Percentiles rank a stretch among this genome's conserved stretches.
Conservation (phyloP, 257 asterid species). For the Solanum lycopersicoides region DNA sequence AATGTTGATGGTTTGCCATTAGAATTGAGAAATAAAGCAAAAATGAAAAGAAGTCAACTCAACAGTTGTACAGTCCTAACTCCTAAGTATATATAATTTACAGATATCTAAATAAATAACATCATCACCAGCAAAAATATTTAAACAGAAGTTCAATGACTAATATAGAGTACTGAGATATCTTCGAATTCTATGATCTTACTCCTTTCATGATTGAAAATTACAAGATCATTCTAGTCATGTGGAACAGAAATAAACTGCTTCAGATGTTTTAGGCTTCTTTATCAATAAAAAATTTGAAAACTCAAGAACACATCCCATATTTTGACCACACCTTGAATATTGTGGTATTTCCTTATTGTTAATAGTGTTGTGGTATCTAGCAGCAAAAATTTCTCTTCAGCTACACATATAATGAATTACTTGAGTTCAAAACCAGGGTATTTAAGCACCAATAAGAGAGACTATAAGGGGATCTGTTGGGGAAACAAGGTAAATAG, state of each 20-base stretch:
- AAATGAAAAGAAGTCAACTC: neutral
- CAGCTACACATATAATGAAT: neutral
- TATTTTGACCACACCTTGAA: neutral
- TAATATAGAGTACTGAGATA: neutral
- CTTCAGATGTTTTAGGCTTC: neutral
- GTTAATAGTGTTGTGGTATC: neutral
- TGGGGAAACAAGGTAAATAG: neutral
- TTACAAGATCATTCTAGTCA: neutral
- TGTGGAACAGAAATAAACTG: neutral
- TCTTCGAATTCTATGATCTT: neutral
- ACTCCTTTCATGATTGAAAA: neutral
- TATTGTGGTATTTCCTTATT: neutral
- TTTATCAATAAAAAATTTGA: neutral
- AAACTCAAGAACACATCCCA: neutral
- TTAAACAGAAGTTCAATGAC: neutral
- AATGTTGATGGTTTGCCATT: neutral
- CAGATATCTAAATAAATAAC: neutral
- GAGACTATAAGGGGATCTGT: neutral
- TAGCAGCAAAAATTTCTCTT: neutral
- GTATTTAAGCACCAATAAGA: neutral
- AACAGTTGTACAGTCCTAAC: neutral
- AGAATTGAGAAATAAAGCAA: neutral
- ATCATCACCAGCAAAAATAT: neutral
- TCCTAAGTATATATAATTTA: neutral
- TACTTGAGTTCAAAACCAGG: neutral